A percentile compares a stretch with the other conserved stretches of the same genome.
Conservation (phyloP, 164 flowering plant species). For the Chloranthus sessilifolius region DNA sequence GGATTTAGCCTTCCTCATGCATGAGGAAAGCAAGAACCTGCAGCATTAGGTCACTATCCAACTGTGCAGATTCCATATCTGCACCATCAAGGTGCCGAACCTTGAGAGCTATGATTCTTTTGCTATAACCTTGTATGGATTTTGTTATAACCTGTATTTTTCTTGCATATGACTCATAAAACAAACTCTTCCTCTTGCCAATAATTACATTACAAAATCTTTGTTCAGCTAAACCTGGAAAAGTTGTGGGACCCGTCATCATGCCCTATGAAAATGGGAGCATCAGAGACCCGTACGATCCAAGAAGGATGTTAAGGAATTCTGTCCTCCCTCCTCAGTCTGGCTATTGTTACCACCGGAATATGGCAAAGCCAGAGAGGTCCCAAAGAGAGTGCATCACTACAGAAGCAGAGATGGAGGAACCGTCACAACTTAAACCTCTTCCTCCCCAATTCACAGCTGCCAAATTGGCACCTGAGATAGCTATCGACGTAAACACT, state of each 20-base stretch:
- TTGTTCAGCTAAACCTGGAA: constrained; percentile 56
- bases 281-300: constrained; percentile 47
- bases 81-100: background rate
- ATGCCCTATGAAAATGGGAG: constrained; percentile 47
- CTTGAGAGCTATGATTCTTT: background rate
- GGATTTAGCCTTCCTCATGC: background rate
- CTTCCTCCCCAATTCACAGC: constrained; percentile 36
- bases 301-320: constrained; percentile 39
- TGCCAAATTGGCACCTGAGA: constrained; percentile 52
- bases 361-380: constrained; percentile 34
- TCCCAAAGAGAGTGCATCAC: constrained; percentile 9
- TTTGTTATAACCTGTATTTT: background rate
- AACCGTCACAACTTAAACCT: constrained; percentile 23
- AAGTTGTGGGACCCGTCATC: constrained; percentile 51
- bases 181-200: no score
- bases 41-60: no score
- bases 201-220: background rate
- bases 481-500: constrained; percentile 55
- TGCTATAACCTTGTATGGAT: background rate
- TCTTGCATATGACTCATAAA: no score
- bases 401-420: constrained; percentile 25
- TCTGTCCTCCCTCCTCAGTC: constrained; percentile 40
- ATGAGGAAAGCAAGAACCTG: no score
- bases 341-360: constrained; percentile 34
- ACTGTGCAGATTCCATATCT: background rate